These are phyloP conservation scores for Orbilia quercus DNA, from an alignment of 2,329 filamentous ascomycete genomes.

Conservation along the genomic window DNA sequence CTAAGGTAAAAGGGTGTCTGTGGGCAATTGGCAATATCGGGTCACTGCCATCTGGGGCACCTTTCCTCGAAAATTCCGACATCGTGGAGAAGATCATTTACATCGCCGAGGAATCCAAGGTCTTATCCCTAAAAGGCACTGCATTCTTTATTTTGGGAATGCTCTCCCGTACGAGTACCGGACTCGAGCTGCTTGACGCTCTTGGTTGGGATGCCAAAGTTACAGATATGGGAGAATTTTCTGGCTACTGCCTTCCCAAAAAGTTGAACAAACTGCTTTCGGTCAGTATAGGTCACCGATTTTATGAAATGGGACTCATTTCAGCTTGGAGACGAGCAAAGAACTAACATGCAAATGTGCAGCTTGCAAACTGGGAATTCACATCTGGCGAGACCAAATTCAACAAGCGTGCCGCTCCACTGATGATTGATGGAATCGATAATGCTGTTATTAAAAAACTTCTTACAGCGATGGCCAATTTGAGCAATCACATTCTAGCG, in stretches of 20 bases:
- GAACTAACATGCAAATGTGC: background rate
- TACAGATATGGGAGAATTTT: slow-evolving; percentile 80
- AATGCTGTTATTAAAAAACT: slow-evolving; percentile 78
- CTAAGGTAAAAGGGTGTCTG: slow-evolving; percentile 94
- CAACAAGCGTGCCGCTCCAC: slow-evolving; percentile 62
- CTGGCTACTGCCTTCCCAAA: slow-evolving; percentile 87
- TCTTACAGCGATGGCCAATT: slow-evolving; percentile 82
- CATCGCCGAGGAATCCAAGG: slow-evolving; percentile 87
- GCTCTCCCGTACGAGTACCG: slow-evolving; percentile 90
- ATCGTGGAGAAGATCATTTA: slow-evolving; percentile 87
- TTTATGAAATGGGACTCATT: background rate
- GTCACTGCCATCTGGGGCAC: slow-evolving; percentile 95
- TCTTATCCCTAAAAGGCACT: slow-evolving; percentile 92
- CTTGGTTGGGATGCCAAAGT: slow-evolving; percentile 93
- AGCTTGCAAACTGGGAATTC: slow-evolving; percentile 58
- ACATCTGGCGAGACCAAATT: slow-evolving; percentile 61
- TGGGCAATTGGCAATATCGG: slow-evolving; percentile 99
- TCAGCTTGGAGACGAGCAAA: background rate
- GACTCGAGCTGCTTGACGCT: slow-evolving; percentile 88
- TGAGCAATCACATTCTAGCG: slow-evolving; percentile 92
- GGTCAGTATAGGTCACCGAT: slow-evolving; percentile 65
- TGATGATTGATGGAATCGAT: slow-evolving; percentile 70
- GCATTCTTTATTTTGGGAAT: slow-evolving; percentile 95
- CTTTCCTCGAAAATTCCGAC: slow-evolving; percentile 89
- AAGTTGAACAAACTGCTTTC: slow-evolving; percentile 82